These are phyloP conservation scores for Diospyros kaki DNA, from an alignment of 148 eudicot species.

Conservation along the genomic window DNA sequence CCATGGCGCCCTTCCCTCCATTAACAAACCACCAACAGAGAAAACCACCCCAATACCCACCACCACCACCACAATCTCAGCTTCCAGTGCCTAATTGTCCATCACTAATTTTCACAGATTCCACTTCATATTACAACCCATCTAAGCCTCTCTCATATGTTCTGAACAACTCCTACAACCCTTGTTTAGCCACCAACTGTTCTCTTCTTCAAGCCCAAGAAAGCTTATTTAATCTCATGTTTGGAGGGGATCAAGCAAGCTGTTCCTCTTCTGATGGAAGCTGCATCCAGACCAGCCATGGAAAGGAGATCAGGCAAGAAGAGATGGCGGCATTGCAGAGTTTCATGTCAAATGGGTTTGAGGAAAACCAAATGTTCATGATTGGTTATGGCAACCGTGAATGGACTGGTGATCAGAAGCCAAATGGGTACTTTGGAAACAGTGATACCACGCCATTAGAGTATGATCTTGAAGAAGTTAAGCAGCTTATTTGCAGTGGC, in stretches of 20 bases:
- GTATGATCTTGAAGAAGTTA: conserved; percentile 33
- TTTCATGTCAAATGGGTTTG: not conserved
- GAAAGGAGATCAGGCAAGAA: conserved; percentile 24
- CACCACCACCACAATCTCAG: conserved; percentile 4
- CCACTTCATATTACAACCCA: conserved; percentile 10
- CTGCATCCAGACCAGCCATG: conserved; percentile 23
- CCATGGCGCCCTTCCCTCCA: not conserved
- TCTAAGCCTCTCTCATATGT: conserved; percentile 11
- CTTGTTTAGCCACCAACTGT: not conserved
- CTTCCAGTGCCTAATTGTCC: not conserved
- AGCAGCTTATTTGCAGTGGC: conserved; percentile 18
- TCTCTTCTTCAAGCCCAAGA: conserved; percentile 3
- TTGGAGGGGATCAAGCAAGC: conserved; percentile 24
- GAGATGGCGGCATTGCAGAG: conserved; percentile 6
- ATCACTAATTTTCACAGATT: conserved; percentile 13
- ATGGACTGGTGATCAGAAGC: conserved; percentile 3
- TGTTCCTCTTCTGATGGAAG: conserved; percentile 37
- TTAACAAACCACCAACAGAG: not conserved
- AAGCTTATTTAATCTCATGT: conserved; percentile 17
- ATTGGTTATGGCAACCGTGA: conserved; percentile 14
- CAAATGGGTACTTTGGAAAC: conserved; percentile 18
- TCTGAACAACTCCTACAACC: conserved; percentile 2
- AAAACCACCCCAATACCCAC: conserved; percentile 7
- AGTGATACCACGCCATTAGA: conserved; percentile 6
- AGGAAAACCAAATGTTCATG: conserved; percentile 14